Percentiles rank a stretch among this genome's conserved stretches.
Conservation (phyloP, 2,329 filamentous ascomycete genomes). For the Diplodia corticola region DNA sequence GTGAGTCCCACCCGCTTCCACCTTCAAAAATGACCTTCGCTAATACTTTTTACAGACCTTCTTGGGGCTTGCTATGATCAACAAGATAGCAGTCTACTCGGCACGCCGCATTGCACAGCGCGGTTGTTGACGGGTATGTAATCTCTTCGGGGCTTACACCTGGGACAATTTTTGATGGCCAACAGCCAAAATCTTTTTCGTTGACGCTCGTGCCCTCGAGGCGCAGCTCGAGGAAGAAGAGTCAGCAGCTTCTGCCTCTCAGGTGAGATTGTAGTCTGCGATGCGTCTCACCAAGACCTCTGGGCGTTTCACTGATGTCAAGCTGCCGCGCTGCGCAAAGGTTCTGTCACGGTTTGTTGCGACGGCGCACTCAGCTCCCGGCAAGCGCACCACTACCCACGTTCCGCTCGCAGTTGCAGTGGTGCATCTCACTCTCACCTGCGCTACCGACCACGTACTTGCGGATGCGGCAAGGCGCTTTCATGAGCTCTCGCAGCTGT, state of each 20-base stretch:
- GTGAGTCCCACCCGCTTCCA: not conserved
- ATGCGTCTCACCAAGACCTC: not conserved
- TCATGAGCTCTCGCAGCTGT: not conserved
- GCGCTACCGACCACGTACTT: not conserved
- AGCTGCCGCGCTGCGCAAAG: not conserved
- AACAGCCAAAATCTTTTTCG: not conserved
- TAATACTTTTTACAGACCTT: constrained; percentile 2
- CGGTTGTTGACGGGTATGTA: not conserved
- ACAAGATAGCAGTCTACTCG: not conserved
- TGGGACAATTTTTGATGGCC: constrained; percentile 8
- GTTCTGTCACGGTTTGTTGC: not conserved
- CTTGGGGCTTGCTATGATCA: not conserved
- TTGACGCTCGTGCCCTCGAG: not conserved
- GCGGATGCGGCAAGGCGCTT: not conserved
- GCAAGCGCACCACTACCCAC: not conserved
- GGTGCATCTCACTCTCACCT: not conserved
- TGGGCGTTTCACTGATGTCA: not conserved
- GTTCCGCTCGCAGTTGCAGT: not conserved
- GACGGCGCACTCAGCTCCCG: not conserved
- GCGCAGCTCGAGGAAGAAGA: not conserved
- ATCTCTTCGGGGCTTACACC: constrained; percentile 10
- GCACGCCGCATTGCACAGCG: not conserved
- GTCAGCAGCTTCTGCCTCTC: not conserved
- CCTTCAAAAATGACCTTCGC: too few species aligned
- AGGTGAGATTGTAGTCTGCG: not conserved